A percentile compares a stretch with the other conserved stretches of the same genome.
Conservation (phyloP, 768 basidiomycete species). For the Suillus cothurnatus region DNA sequence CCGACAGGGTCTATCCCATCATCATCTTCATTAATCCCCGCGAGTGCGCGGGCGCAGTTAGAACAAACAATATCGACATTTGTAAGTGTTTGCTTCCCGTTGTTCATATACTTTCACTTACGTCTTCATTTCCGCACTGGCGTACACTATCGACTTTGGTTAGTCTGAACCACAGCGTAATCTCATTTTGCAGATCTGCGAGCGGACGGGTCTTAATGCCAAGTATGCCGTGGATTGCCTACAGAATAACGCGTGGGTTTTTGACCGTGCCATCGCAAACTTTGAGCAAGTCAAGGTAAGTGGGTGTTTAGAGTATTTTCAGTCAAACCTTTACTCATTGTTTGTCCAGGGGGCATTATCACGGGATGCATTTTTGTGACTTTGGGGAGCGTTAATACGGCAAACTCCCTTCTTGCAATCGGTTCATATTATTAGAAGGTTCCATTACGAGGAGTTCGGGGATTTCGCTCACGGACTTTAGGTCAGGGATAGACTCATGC, state of each 20-base stretch:
- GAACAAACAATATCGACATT: conserved; percentile 55
- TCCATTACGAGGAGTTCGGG: conserved; percentile 8
- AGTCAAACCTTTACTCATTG: conserved; percentile 24
- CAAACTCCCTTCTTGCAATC: not conserved
- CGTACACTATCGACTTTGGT: conserved; percentile 8
- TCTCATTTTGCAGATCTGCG: conserved; percentile 69
- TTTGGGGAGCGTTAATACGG: conserved; percentile 23
- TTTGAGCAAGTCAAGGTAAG: conserved; percentile 88
- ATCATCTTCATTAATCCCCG: conserved; percentile 30
- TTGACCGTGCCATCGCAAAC: conserved; percentile 77
- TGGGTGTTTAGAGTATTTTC: conserved; percentile 11
- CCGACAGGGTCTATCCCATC: conserved; percentile 23
- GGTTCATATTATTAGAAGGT: conserved; percentile 20
- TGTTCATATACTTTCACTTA: conserved; percentile 18
- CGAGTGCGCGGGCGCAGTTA: conserved; percentile 39
- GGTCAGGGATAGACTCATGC: not conserved
- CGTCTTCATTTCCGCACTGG: conserved; percentile 17
- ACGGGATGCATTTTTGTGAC: conserved; percentile 56
- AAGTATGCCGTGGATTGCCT: conserved; percentile 86
- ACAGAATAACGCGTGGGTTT: conserved; percentile 82
- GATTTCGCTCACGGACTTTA: conserved; percentile 1
- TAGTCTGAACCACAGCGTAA: conserved; percentile 74
- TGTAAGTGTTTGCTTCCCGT: conserved; percentile 44
- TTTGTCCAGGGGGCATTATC: conserved; percentile 46
- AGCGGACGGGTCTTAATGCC: conserved; percentile 77